Base-by-base conservation (phyloP, 345 rosid species). In the Lumnitzera racemosa region DNA sequence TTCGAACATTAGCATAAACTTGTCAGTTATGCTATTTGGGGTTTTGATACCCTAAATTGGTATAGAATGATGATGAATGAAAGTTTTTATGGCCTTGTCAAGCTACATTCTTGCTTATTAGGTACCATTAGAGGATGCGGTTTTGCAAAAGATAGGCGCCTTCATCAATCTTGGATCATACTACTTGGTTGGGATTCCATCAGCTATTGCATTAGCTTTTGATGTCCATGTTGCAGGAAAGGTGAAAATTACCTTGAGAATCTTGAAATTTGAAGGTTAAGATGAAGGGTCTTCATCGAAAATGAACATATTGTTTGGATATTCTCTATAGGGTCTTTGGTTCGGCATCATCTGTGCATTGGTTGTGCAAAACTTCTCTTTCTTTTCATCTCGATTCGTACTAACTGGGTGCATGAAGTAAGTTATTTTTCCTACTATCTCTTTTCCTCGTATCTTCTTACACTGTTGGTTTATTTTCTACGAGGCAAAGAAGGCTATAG, bases 81-180 rank as follows among this genome's bases (percentile, higher is more conserved):
- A 20, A 20, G 20, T 20, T 20, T 20, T 20, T 20, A 20, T 20
- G 20, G 20, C 20, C 20, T 20, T 20, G 1, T 20, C 20, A 20
- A 20, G 20, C 20, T 20, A 20, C 20, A 20, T 0, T 49, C 43
- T 9, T 36, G 43, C 43, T 36, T 36, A 15, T 46, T 66, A 78
- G 85, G 91, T 43, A 62, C 24, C 43, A 79, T 82, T 12, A 80
- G 90, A 68, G 87, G 90, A 53, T 82, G 83, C 46, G 90, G 85
- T 3, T 3, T 78, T 83, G 85, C 85, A 82, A 66, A 76, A 72
- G 69, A 72, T 78, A 3, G 87, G 90, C 7, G 85, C 87, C 12
- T 66, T 31, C 51, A 68, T 85, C 13, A 85, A 82, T 64, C 72
- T 85, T 0, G 83, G 87, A n/a, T 71, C 87, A 3, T 80, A 82